Evolutionary conservation across 352 stramenopile genomes (phyloP).

Genomic region (Globisporangium radiosum): DNA sequence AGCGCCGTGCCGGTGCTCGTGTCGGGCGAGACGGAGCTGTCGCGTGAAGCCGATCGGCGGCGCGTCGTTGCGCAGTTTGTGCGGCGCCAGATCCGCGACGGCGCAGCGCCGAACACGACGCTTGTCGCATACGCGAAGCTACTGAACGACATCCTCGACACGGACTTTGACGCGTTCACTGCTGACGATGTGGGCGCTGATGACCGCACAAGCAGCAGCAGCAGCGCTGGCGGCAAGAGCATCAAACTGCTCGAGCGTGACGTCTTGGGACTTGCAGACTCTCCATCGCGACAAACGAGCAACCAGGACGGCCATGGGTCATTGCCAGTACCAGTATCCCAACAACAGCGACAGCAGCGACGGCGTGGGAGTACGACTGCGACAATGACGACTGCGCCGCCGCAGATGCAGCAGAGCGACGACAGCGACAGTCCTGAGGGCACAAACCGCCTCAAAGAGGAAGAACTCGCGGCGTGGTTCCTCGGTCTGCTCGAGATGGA

Average conservation of each 20-base stretch:
- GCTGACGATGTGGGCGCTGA: slow-evolving; percentile 11
- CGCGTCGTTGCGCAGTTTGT: slow-evolving; percentile 57
- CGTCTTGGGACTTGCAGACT: background rate
- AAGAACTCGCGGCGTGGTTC: slow-evolving; percentile 69
- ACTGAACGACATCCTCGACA: slow-evolving; percentile 65
- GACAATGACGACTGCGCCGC: background rate
- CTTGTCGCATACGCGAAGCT: slow-evolving; percentile 46
- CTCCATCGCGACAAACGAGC: background rate
- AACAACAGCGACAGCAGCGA: background rate
- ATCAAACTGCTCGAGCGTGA: slow-evolving; percentile 16
- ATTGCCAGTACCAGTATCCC: too few species aligned
- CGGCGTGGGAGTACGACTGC: too few species aligned
- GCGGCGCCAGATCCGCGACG: slow-evolving; percentile 51
- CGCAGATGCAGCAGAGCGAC: background rate
- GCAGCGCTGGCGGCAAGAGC: background rate
- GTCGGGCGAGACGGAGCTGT: slow-evolving; percentile 12
- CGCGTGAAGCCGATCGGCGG: slow-evolving; percentile 30
- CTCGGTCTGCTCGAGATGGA: slow-evolving; percentile 58
- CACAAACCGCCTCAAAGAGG: slow-evolving; percentile 45
- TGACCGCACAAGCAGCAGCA: slow-evolving; percentile 1
- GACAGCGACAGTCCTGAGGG: slow-evolving; percentile 10
- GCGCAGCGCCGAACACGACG: slow-evolving; percentile 62
- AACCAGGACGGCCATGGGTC: background rate
- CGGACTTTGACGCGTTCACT: slow-evolving; percentile 49
- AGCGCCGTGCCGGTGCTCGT: background rate